Conservation (phyloP, 257 asterid genomes). For the Verbena officinalis region DNA sequence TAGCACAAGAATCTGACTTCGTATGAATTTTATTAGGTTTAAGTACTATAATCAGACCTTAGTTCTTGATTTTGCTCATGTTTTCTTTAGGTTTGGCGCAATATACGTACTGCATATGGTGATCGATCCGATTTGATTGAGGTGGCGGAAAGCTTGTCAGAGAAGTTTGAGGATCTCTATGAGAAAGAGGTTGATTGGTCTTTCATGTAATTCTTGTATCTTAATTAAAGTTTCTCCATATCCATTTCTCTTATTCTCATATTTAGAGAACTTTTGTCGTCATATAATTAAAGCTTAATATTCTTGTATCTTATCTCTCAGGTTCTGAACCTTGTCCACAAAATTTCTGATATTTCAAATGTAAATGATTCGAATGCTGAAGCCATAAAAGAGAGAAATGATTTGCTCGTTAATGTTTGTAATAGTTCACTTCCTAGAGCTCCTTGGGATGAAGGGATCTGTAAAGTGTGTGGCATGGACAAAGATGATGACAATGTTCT, state of each 20-base stretch:
- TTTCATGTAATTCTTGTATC: conserved; percentile 24
- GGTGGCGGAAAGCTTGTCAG: conserved; percentile 65
- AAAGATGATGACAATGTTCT: conserved; percentile 89
- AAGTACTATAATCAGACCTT: background rate
- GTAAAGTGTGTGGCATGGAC: conserved; percentile 96
- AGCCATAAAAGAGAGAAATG: conserved; percentile 70
- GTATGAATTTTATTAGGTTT: background rate
- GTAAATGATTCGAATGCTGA: conserved; percentile 42
- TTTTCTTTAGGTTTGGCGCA: conserved; percentile 70
- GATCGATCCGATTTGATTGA: conserved; percentile 68
- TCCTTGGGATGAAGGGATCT: conserved; percentile 98
- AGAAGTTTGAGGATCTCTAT: conserved; percentile 71
- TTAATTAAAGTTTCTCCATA: conserved; percentile 16
- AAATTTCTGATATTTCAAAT: conserved; percentile 46
- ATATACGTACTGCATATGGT: conserved; percentile 67
- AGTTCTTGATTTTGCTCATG: conserved; percentile 23
- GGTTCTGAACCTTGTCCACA: conserved; percentile 68
- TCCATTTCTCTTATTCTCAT: background rate
- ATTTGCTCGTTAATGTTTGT: conserved; percentile 48
- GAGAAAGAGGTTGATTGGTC: conserved; percentile 69
- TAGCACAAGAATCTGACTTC: conserved; percentile 7
- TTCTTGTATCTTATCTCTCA: conserved; percentile 40
- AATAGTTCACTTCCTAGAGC: conserved; percentile 83
- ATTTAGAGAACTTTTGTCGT: too few species aligned
- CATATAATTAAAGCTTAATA: conserved; percentile 20